Base-by-base conservation (phyloP, 2,329 filamentous ascomycete species). In the Alternaria sp. region DNA sequence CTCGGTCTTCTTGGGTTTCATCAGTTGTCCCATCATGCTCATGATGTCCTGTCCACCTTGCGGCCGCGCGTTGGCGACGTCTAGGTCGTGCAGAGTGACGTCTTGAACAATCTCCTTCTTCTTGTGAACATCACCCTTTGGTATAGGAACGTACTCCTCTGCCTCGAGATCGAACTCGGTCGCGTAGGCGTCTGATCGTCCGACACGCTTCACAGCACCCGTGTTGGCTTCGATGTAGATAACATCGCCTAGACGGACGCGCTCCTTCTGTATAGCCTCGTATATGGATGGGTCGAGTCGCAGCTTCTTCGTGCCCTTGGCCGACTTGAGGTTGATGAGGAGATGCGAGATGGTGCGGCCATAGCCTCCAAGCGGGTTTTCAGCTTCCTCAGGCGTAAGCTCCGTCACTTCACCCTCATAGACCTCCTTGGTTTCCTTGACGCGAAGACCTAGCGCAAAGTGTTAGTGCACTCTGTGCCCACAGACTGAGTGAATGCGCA, bases 31-130 rank as follows among this genome's bases (percentile, higher is more conserved):
- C 94, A 99, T 98, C 95, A 99, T 98, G 84, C 94, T 97, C 94
- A 99, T 98, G 69, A 99, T 97, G 80, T 99, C 95, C 84, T 99
- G 95, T 45, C 95, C 95, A 54, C 95, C 95, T 83, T 98, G 93
- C 5, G 95, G 95, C 73, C 94, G 86, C 14, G 95, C 92, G 75
- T 99, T 99, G 67, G 95, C 95, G 65, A 98, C 91, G 76, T 99
- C 95, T 58, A 99, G 85, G 77, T 99, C 95, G 80, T 99, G 95
- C 66, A 99, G 86, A 46, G 95, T 97, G 65, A 99, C 95, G 75
- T 99, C 95, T 80, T 99, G 95, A 36, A 99, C 95, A 71, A 99
- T 97, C 82, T 99, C 95, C 85, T 99, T 99, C 89, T 97, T 98
- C 88, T 99, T 99, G 85, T 98, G 95, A 55, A 99, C 95, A 75